Base-by-base conservation (phyloP, 2,329 filamentous ascomycete genomes). In the Sphaerulina populicola region DNA sequence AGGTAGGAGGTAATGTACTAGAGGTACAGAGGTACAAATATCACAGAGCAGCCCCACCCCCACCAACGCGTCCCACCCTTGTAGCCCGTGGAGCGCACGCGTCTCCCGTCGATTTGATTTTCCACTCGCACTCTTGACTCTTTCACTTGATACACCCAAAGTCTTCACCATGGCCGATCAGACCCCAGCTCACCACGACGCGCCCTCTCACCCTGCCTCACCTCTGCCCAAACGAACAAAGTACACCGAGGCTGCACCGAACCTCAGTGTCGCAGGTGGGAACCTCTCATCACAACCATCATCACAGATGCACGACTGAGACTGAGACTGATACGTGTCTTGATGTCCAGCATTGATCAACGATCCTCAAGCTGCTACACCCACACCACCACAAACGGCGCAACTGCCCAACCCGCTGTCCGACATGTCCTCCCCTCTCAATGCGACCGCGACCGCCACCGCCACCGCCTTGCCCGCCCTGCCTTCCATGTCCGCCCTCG, bases 201-300 rank as follows among this genome's bases (percentile, higher is more conserved):
- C 73, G 27, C 80, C 81, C 42, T 80, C 80, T 47, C 76, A 82
- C 21, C 83, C 83, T 37, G 77, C 78, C 51, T 90, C 86, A 7
- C 88, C 88, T 27, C 81, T 87, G 23, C 77, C 87, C 43, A 94
- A 94, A 74, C 82, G 88, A 66, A 78, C 85, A 64, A 93, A 89
- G 75, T 80, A 81, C 62, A 71, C 74, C 55, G 67, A 74, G 44
- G 67, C 72, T 8, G 63, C 68, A 12, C 42, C 64, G 15, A 66
- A 64, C 44, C 60, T 69, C 43, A 63, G 62, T 29, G 67, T 68
- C 7, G 66, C 66, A 9, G 65, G 66, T 68, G 55, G 35, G 61
- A 35, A 27, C 15, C 21, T 15, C 15, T 3, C 2, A 23, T 12
- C n/a, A 3, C 36, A 21, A 14, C 18, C 18, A 18, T 18, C 18